Evolutionary conservation across 495 filamentous ascomycete genomes (phyloP).

Genomic region (Aspergillus conjunctus): DNA sequence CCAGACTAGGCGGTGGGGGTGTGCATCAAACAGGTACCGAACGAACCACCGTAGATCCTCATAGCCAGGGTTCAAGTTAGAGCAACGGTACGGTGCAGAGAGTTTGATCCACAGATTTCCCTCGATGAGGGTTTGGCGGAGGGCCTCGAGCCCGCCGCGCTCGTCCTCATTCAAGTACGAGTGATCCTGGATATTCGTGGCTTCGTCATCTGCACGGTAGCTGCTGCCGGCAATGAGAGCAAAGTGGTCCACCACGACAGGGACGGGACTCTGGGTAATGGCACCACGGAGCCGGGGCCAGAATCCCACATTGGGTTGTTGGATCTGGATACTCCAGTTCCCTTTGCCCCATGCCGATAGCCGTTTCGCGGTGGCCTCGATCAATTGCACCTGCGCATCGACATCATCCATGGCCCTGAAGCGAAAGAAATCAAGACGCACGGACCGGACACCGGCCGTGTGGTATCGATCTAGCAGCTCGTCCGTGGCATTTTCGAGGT

Average conservation of each 20-base stretch:
- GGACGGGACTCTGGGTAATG: slow-evolving; percentile 1
- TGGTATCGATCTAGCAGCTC: slow-evolving; percentile 12
- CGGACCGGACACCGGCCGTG: slow-evolving; percentile 13
- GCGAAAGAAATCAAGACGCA: background rate
- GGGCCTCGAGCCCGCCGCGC: background rate
- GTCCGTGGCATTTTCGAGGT: slow-evolving; percentile 15
- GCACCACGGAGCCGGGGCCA: background rate
- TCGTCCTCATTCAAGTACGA: background rate
- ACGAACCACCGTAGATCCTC: background rate
- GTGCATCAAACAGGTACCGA: slow-evolving; percentile 4
- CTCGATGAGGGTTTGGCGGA: background rate
- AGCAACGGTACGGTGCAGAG: background rate
- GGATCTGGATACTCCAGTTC: background rate
- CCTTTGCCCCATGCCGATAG: background rate
- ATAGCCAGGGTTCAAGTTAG: background rate
- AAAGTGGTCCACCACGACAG: slow-evolving; percentile 20
- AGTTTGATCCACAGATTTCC: background rate
- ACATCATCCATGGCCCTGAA: slow-evolving; percentile 3
- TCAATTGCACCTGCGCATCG: background rate
- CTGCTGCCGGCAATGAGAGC: slow-evolving; percentile 4
- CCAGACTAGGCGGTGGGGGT: slow-evolving; percentile 12
- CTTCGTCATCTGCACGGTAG: slow-evolving; percentile 1
- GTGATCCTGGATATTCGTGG: background rate
- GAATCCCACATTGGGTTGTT: background rate
- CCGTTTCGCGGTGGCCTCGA: background rate